Conservation (phyloP, 176 grass and related monocot genomes). For the Alopecurus myosuroides region DNA sequence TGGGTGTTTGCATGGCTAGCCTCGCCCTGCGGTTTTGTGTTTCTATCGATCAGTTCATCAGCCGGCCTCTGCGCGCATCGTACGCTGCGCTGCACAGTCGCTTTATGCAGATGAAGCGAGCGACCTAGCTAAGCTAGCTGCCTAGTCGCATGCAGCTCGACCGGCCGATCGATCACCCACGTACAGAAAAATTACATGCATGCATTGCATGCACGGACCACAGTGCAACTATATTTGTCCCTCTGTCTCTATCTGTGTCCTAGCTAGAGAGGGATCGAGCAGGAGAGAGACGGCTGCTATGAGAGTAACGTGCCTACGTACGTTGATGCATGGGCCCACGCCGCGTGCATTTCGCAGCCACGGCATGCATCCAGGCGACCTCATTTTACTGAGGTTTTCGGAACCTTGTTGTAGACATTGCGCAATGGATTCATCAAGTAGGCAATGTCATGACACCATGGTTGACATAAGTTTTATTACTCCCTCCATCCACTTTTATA, state of each 20-base stretch:
- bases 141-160: background rate
- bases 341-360: too few relatives aligned
- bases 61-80: background rate
- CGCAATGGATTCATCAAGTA: too few relatives aligned
- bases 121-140: too few relatives aligned
- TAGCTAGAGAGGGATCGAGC: background rate
- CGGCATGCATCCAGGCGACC: too few relatives aligned
- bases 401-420: too few relatives aligned
- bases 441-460: too few relatives aligned
- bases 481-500: too few relatives aligned
- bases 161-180: constrained; percentile 10
- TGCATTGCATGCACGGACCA: background rate
- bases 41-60: background rate
- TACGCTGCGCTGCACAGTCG: background rate
- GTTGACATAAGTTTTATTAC: too few relatives aligned
- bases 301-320: background rate
- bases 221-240: constrained; percentile 18
- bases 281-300: background rate
- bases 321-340: background rate
- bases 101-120: constrained; percentile 1
- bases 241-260: background rate
- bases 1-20: background rate
- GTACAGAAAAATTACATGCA: background rate
- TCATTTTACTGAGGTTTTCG: too few relatives aligned
- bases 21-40: background rate